Evolutionary conservation across 176 grass and related monocot genomes (phyloP), one percentile per base, ranked within the genome.

Genomic region (Carex myosuroides): DNA sequence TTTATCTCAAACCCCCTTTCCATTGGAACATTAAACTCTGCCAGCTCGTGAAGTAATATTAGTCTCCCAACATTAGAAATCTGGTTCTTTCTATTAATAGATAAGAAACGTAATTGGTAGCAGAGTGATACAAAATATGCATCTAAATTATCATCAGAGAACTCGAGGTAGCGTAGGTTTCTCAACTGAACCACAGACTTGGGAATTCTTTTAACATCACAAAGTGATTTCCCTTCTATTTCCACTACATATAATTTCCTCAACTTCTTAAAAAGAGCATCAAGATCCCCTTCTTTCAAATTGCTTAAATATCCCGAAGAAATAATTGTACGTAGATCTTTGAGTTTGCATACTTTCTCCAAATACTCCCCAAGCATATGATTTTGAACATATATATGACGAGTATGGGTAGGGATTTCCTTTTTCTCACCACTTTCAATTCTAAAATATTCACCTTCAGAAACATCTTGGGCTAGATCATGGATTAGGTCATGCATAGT

Each of bases 41-140:
- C 0, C 5, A 84, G 6, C 4, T 39, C 3, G 3, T 21, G 60
- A 42, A 89, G 84, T 18, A 2, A 59, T 72, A 48, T 46, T 50
- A 52, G 42, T 4, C 76, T 80, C 13, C 76, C 3, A 32, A 91
- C 24, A 13, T 89, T 0, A 3, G 70, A 20, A 22, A 73, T 52
- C 41, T 24, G n/a, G 9, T 24, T 24, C 22, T 24, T 22, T 2
- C 0, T 7, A n/a, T n/a, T n/a, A 60, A 8, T 48, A 22, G 11
- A 20, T 84, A 88, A 20, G 4, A 32, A 17, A 60, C 83, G 81
- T 3, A 91, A 50, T 70, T 84, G 79, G 64, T 87, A 69, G 8
- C 30, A n/a, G 18, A 60, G n/a, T 60, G 18, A 60, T 20, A 7
- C 8, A 86, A 12, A 52, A 1, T 29, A 0, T 44, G 62, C 0